Evolutionary conservation across 768 basidiomycete genomes (phyloP).

Genomic region (Pleurotus platypus): DNA sequence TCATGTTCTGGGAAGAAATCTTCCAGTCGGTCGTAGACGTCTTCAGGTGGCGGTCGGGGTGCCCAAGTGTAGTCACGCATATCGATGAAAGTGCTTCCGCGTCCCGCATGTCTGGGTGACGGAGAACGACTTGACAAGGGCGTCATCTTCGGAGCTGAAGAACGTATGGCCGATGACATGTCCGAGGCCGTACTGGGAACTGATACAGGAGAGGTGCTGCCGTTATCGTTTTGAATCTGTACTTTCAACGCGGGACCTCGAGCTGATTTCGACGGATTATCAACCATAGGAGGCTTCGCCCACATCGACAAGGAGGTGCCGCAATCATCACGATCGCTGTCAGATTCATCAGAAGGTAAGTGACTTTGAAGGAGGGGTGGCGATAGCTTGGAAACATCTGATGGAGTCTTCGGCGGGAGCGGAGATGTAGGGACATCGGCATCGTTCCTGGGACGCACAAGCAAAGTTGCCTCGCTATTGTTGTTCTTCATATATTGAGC

Average conservation of each 20-base stretch:
- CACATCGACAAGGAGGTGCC: constrained; percentile 36
- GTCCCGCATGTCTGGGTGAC: constrained; percentile 22
- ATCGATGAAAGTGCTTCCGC: constrained; percentile 61
- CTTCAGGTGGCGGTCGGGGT: constrained; percentile 86
- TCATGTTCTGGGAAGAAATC: constrained; percentile 96
- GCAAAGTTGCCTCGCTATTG: background rate
- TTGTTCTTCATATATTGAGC: constrained; percentile 2
- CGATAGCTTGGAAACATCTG: background rate
- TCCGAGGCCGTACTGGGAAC: constrained; percentile 9
- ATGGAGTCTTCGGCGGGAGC: constrained; percentile 1
- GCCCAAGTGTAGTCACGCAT: constrained; percentile 77
- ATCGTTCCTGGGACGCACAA: constrained; percentile 2
- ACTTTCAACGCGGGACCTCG: constrained; percentile 41
- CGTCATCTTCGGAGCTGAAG: constrained; percentile 8
- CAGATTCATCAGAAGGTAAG: constrained; percentile 42
- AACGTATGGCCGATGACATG: background rate
- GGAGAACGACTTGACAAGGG: constrained; percentile 12
- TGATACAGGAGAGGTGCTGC: constrained; percentile 11
- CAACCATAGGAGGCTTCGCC: constrained; percentile 35
- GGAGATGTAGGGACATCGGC: constrained; percentile 7
- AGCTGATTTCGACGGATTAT: constrained; percentile 23
- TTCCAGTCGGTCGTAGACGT: constrained; percentile 89
- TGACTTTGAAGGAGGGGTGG: constrained; percentile 3
- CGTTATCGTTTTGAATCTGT: constrained; percentile 30
- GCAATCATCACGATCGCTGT: constrained; percentile 36